Evolutionary conservation across 2,329 filamentous ascomycete species (phyloP), one percentile per base, ranked within the genome.

Genomic region (Fusarium incarnatum): DNA sequence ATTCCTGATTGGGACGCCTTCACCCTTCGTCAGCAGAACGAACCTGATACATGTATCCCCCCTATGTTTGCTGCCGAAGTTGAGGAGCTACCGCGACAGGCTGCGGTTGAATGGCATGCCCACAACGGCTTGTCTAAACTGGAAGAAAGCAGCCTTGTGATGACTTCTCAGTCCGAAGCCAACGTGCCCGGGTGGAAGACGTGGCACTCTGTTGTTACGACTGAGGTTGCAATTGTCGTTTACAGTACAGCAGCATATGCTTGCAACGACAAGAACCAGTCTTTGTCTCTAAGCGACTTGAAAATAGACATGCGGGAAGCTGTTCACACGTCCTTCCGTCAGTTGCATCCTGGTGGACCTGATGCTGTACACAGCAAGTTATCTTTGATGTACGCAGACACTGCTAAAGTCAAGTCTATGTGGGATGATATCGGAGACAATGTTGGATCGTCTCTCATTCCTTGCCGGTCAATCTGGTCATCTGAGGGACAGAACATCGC

Each of bases 101-200:
- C 91, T 28, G 84, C 85, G 40, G 88, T 98, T 13, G 96, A 99
- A 82, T 99, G 95, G 94, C 91, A 93, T 72, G 90, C 86, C 2
- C 87, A 91, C 60, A 77, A 88, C 5, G 92, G 93, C 0, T 79
- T 92, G 9, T 78, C 78, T 12, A 60, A 70, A 25, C 64, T 82
- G 6, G 64, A 70, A 7, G 74, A 78, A 49, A 60, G 73, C 16
- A 75, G 71, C 7, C 74, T 74, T 32, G 76, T 78, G 61, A 67
- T 78, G 47, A 44, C 71, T 13, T 60, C 57, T 25, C 57, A 68
- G 23, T 49, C 60, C 12, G 64, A 76, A 37, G 53, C 69, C 11
- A 63, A 58, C 16, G 28, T 32, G 5, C 56, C 57, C 3, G 71
- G 69, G 8, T 81, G 79, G 77, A 73, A 61, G 20, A 71, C 68